phyloP scores from a whole-genome alignment of 2,329 filamentous ascomycete species.

The Aspergillus pseudotamarii region DNA sequence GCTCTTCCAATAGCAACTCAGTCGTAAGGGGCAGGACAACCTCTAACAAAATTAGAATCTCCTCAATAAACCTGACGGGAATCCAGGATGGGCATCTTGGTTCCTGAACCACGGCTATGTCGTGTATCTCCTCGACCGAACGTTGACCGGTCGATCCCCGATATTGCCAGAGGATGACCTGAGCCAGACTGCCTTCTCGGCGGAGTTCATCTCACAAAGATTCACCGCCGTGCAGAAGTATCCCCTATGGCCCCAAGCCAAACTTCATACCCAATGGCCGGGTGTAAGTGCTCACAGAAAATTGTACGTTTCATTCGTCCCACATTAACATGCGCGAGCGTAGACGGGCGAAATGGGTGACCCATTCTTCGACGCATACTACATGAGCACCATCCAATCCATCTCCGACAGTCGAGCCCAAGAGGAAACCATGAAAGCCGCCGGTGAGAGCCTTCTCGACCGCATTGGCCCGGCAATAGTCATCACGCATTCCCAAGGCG shows the following conservation, averaged over 20 bases:
- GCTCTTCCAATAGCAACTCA: not conserved
- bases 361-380: constrained; percentile 30
- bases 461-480: constrained; percentile 25
- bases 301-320: not conserved
- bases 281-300: constrained; percentile 20
- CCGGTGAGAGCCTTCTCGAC: constrained; percentile 26
- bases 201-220: constrained; percentile 27
- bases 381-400: constrained; percentile 21
- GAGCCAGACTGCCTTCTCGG: constrained; percentile 17
- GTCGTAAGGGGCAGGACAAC: no score
- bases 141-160: constrained; percentile 39
- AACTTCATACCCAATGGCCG: constrained; percentile 45
- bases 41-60: constrained; percentile 35
- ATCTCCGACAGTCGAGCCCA: constrained; percentile 16
- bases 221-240: constrained; percentile 39
- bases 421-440: constrained; percentile 19
- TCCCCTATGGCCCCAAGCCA: constrained; percentile 37
- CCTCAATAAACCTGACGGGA: constrained; percentile 52
- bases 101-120: constrained; percentile 50
- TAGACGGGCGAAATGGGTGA: constrained; percentile 32
- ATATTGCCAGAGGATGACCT: constrained; percentile 24
- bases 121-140: constrained; percentile 48
- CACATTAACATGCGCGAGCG: not conserved
- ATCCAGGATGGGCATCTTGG: constrained; percentile 51
- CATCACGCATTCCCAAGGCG: constrained; percentile 55